These are phyloP conservation scores for Aspergillus novoparasiticus DNA, from an alignment of 2,329 filamentous ascomycete species.

Conservation along the genomic window DNA sequence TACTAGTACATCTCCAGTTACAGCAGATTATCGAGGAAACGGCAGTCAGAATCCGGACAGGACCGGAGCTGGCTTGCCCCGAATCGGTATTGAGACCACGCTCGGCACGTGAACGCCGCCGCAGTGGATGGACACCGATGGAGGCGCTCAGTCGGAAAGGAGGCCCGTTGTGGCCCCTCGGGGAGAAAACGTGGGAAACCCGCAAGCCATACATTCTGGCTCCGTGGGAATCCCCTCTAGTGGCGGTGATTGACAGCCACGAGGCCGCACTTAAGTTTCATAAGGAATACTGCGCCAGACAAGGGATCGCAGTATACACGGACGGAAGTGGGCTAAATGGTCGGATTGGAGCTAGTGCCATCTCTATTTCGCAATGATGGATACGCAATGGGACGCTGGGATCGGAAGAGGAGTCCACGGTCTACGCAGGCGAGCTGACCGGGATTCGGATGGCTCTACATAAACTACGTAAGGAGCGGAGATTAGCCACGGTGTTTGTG, in stretches of 20 bases:
- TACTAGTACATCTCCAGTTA: constrained; percentile 13
- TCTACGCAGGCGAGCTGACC: too few relatives aligned
- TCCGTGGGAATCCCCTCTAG: not conserved
- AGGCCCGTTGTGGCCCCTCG: too few relatives aligned
- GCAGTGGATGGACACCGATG: not conserved
- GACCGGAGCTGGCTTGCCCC: not conserved
- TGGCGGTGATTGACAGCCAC: not conserved
- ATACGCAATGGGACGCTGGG: too few relatives aligned
- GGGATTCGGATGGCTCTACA: too few relatives aligned
- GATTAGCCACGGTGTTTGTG: fast-evolving
- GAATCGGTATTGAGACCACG: too few relatives aligned
- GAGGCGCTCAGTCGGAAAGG: not conserved
- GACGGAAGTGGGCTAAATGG: too few relatives aligned
- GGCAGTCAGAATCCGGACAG: constrained; percentile 9
- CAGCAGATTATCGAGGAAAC: constrained; percentile 14
- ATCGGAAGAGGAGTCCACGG: too few relatives aligned
- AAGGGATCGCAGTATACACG: too few relatives aligned
- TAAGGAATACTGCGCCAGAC: too few relatives aligned
- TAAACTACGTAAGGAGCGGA: fast-evolving
- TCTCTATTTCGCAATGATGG: fast-evolving
- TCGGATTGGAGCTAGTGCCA: too few relatives aligned
- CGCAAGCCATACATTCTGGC: not conserved
- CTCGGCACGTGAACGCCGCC: not conserved
- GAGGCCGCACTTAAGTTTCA: fast-evolving
- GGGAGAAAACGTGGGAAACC: not conserved